Evolutionary conservation across 495 filamentous ascomycete genomes (phyloP), one percentile per base, ranked within the genome.

Genomic region (Lasiosphaeris hirsuta): DNA sequence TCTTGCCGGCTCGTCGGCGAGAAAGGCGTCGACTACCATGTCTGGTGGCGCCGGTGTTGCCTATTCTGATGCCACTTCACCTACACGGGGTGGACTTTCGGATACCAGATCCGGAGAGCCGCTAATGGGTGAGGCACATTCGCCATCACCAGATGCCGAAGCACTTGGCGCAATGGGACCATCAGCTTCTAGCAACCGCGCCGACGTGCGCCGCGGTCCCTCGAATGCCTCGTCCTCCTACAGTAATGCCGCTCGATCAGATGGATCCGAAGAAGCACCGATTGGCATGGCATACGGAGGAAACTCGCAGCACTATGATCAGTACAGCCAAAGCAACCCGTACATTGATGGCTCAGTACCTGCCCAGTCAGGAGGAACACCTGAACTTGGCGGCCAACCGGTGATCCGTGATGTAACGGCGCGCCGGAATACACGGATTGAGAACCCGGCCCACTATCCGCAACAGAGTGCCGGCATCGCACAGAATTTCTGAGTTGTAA

Each of bases 181-280:
- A 0, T 72, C 77, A 4, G 82, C 87, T 10, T 79, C 80, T 37
- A 84, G 80, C 30, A 89, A 86, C 72, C 79, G 83, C 19, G 75
- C 69, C 15, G 86, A 87, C 62, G 87, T 97, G 34, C 89, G 89
- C 60, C 88, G 94, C 38, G 94, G 94, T 2, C 88, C 93, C 11
- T 96, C 92, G 1, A 98, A 98, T 72, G 94, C 94, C 15, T 98
- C 94, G 2, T 97, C 94, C 0, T 90, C 90, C 9, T 98, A 98
- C 70, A 97, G 93, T 36, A 85, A 85, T 10, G 88, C 81, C 10
- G 86, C 86, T 42, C 82, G 83, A 44, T 97, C 95, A 3, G 92
- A 97, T 62, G 85, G 84, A 7, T 96, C 92, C 8, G 90, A 86
- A 6, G 87, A 95, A 39, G 85, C 80, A 38, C 81, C 68, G 47